Evolutionary conservation across 2,329 filamentous ascomycete species (phyloP), one percentile per base, ranked within the genome.

Genomic region (Cordyceps tenuipes): DNA sequence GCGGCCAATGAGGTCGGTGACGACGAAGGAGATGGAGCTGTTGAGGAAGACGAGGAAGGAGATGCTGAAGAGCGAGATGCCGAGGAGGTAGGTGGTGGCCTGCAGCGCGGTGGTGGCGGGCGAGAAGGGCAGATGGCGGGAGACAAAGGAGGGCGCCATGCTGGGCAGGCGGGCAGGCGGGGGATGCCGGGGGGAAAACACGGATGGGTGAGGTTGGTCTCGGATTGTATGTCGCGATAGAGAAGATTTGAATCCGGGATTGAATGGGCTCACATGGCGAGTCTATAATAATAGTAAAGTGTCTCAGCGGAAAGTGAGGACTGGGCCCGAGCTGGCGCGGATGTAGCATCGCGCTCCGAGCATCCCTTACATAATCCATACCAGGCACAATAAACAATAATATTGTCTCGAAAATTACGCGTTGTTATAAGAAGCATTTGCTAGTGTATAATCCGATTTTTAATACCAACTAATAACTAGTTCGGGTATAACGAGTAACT

Each of bases 41-140:
- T 94, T 94, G 63, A 95, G 82, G 75, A 95, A 95, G 68, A 95
- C 90, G 65, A 95, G 87, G 76, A 94, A 94, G 59, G 88, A 88
- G 69, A 95, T 94, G 73, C 86, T 90, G 78, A 93, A 93, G 66
- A 95, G 84, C 62, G 88, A 89, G 68, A 94, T 88, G 70, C 87
- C 87, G 64, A 91, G 80, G 41, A 95, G 84, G 72, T 95, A 95
- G 34, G 89, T 88, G 61, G 82, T 72, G n/a, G 83, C 85, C 68
- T 88, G 84, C 21, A 82, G 70, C 5, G 79, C 74, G 13, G 84
- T 86, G n/a, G 82, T 84, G 49, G 80, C 78, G 23, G 77, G 71
- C 63, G 82, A 77, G 72, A 87, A 87, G 31, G 84, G 84, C 57
- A 84, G 73, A 63, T 77, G 72, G 60, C 77, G 79, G 63, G 71